Evolutionary conservation across 371 early-diverging fungal genomes (phyloP), one percentile per base, ranked within the genome.

Genomic region (Zopfochytrium polystomum): DNA sequence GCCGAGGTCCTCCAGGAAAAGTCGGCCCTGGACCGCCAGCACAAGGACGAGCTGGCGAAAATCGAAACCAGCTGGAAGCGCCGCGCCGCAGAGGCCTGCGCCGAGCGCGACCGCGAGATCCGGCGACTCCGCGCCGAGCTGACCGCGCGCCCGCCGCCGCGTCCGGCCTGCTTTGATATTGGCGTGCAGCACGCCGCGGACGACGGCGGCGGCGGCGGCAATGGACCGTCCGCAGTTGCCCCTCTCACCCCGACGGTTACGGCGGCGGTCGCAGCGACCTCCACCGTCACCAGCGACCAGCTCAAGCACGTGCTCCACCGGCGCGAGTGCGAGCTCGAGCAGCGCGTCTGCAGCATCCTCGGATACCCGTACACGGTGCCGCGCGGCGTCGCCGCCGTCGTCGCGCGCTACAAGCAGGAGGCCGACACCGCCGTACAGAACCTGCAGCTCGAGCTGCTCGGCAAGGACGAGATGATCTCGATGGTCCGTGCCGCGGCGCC

Each of bases 1-100:
- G 33, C 30, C 2, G 64, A 66, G 31, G 38, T 38, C 38, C 11
- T 38, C 18, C 11, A 38, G 38, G 38, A 38, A 38, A 38, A 38
- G 18, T 11, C 7, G 38, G 38, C 38, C 38, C 7, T 38, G 38
- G 11, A 38, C 11, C 38, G 18, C 7, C 11, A 11, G 7, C 38
- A 38, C 18, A 18, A 38, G 38, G 18, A 38, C 7, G 38, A 38
- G 18, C 7, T 11, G 38, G 11, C 11, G 11, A 18, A 38, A 38
- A 11, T 38, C 11, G 38, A 38, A 38, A 7, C 11, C 7, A 18
- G 7, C 7, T 38, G 38, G 38, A 7, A 38, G 38, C 7, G 11
- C 38, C 7, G 18, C 11, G 11, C 18, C 11, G 38, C 7, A 38
- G 38, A 38, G 38, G 38, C 38, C 18, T 38, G 7, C 11, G 38